These are phyloP conservation scores for Rhodomyrtus tomentosa DNA, from an alignment of 345 rosid genomes.

Conservation along the genomic window DNA sequence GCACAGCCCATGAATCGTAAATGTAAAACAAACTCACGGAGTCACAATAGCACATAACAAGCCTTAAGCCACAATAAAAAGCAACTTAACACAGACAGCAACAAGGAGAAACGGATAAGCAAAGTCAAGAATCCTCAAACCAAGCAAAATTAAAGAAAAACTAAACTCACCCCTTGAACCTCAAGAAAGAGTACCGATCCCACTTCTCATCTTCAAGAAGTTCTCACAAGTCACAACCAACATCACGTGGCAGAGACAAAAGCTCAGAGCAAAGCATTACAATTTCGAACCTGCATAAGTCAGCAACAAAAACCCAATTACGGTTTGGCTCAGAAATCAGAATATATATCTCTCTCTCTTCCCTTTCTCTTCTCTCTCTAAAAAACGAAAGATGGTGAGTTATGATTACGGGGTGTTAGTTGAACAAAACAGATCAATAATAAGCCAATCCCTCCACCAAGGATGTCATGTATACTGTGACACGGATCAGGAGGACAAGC, in stretches of 20 bases:
- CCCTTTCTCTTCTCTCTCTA: not conserved
- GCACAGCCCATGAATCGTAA: not conserved
- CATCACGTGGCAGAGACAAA: not conserved
- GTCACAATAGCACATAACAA: not conserved
- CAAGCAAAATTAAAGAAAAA: not conserved
- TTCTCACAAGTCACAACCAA: not conserved
- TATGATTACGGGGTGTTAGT: not conserved
- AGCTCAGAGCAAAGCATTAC: not conserved
- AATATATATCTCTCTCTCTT: not conserved
- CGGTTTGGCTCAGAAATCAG: not conserved
- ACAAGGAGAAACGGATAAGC: not conserved
- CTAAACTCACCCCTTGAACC: not conserved
- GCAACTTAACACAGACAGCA: not conserved
- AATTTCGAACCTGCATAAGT: not conserved
- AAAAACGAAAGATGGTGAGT: not conserved
- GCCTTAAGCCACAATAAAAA: not conserved
- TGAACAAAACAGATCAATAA: conserved; percentile 1
- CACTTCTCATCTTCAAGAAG: not conserved
- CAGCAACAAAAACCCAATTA: not conserved
- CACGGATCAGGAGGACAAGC: conserved; percentile 1
- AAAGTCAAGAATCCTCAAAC: not conserved
- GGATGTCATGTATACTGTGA: not conserved
- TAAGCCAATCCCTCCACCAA: not conserved
- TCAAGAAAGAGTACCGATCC: not conserved
- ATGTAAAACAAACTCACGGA: not conserved